A percentile compares a stretch with the other conserved stretches of the same genome.
Evolutionary conservation across 2,329 filamentous ascomycete species (phyloP).

Genomic region (Colletotrichum orbiculare): DNA sequence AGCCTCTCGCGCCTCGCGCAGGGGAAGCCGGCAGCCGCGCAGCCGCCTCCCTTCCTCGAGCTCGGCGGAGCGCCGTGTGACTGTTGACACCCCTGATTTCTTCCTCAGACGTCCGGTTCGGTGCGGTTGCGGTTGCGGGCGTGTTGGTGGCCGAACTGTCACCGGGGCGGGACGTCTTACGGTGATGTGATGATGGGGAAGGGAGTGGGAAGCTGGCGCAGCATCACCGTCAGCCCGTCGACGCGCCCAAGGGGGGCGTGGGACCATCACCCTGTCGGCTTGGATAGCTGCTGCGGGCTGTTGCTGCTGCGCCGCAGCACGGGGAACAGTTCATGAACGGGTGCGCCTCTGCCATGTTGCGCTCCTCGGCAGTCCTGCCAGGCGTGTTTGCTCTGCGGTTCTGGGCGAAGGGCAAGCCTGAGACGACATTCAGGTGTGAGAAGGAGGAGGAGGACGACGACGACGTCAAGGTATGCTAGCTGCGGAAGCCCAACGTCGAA

Average conservation of each 20-base stretch:
- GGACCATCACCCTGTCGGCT: no score
- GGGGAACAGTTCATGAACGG: constrained; percentile 18
- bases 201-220: no score
- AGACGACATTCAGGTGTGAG: not conserved
- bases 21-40: constrained; percentile 23
- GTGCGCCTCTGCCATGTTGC: constrained; percentile 9
- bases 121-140: constrained; percentile 10
- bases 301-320: constrained; percentile 24
- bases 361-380: constrained; percentile 8
- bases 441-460: not conserved
- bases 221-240: no score
- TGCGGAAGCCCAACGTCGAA: not conserved
- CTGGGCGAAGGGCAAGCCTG: no score
- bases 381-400: not conserved
- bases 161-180: not conserved
- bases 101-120: constrained; percentile 1
- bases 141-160: constrained; percentile 12
- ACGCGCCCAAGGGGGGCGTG: no score
- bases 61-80: constrained; percentile 32
- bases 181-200: no score
- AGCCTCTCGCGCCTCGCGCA: not conserved
- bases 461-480: not conserved
- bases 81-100: not conserved
- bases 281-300: constrained; percentile 8
- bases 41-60: constrained; percentile 21